A percentile compares a stretch with the other conserved stretches of the same genome.
These are phyloP conservation scores for Conringia planisiliqua DNA, from an alignment of 345 rosid species.

Conservation along the genomic window DNA sequence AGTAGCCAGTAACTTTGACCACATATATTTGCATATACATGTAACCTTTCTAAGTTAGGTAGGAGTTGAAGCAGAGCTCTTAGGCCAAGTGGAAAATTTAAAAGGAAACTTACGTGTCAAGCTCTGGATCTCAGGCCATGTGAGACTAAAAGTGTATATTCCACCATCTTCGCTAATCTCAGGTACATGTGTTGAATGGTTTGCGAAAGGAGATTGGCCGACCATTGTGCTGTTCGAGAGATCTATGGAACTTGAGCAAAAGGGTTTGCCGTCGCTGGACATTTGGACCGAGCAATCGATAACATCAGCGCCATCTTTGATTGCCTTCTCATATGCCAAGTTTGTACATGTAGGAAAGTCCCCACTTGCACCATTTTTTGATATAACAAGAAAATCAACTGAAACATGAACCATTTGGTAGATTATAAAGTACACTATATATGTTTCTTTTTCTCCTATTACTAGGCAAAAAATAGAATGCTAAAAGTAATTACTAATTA, in stretches of 20 bases:
- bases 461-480: no score
- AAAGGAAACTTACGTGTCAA: constrained; percentile 51
- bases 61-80: not conserved
- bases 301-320: constrained; percentile 56
- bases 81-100: not conserved
- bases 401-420: constrained; percentile 12
- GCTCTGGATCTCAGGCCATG: constrained; percentile 48
- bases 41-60: no score
- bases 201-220: constrained; percentile 24
- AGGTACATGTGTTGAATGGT: constrained; percentile 32
- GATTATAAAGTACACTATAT: no score
- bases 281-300: constrained; percentile 80
- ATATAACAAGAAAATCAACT: constrained; percentile 51
- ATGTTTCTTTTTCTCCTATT: no score
- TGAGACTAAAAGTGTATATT: constrained; percentile 56
- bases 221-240: constrained; percentile 41
- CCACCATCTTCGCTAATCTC: constrained; percentile 32
- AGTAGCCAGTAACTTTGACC: no score
- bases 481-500: no score
- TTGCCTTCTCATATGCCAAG: constrained; percentile 58
- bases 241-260: constrained; percentile 54
- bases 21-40: no score
- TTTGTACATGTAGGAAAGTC: constrained; percentile 75
- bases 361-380: constrained; percentile 82
- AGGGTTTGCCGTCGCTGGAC: constrained; percentile 57